These are phyloP conservation scores for Penicillium cataractarum DNA, from an alignment of 495 filamentous ascomycete species.

Conservation along the genomic window DNA sequence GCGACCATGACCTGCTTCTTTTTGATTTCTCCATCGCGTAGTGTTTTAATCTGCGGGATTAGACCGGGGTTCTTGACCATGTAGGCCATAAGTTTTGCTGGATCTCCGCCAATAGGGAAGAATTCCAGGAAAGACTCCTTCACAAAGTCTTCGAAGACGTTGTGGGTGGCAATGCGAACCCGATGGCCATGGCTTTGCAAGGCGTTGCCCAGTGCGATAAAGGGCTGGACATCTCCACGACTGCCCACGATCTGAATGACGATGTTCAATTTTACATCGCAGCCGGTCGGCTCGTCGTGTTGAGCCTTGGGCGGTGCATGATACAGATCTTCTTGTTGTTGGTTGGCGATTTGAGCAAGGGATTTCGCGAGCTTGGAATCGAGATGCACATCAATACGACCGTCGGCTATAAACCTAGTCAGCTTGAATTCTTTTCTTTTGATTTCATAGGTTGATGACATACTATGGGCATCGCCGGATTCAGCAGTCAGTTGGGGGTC, in stretches of 20 bases:
- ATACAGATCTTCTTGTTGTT: conserved; percentile 14
- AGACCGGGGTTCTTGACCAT: conserved; percentile 56
- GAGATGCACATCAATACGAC: conserved; percentile 28
- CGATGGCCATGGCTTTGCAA: conserved; percentile 49
- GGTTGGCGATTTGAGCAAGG: conserved; percentile 20
- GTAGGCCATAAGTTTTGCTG: conserved; percentile 60
- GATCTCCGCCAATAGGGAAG: conserved; percentile 65
- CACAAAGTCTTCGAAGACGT: conserved; percentile 58
- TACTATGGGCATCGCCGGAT: conserved; percentile 17
- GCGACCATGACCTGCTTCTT: conserved; percentile 46
- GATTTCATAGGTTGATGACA: background rate
- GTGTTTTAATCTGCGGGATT: conserved; percentile 44
- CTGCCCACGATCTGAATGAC: conserved; percentile 74
- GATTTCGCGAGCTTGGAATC: conserved; percentile 27
- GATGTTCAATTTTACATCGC: conserved; percentile 56
- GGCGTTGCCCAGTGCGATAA: conserved; percentile 60
- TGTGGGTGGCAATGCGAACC: conserved; percentile 63
- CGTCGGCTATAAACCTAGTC: conserved; percentile 17
- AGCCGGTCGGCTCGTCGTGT: background rate
- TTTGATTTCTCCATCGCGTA: conserved; percentile 46
- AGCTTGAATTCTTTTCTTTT: background rate
- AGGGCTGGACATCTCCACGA: conserved; percentile 70
- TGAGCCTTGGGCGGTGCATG: background rate
- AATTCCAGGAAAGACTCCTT: conserved; percentile 50
- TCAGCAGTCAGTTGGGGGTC: conserved; percentile 21